A percentile compares a stretch with the other conserved stretches of the same genome.
phyloP scores from a whole-genome alignment of 2,329 filamentous ascomycete species.

The Leptographium galeiforme region DNA sequence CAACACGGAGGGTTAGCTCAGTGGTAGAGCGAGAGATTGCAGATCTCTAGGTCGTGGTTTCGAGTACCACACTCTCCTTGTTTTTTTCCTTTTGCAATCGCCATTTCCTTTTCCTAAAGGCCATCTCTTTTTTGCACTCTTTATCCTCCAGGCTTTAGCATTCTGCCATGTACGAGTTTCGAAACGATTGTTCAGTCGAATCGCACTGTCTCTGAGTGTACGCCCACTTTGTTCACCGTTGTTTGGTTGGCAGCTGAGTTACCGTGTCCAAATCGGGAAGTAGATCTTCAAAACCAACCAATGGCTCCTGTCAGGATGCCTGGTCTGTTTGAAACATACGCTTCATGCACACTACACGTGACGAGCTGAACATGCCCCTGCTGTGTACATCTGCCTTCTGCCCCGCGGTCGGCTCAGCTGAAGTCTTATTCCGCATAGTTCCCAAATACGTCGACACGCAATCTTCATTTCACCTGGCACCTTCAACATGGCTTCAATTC shows the following conservation, averaged over 20 bases:
- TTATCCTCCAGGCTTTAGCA: too few relatives aligned
- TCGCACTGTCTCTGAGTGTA: too few relatives aligned
- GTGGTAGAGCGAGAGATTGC: constrained; percentile 9
- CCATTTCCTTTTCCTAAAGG: neutral
- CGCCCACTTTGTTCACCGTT: too few relatives aligned
- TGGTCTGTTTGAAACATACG: too few relatives aligned
- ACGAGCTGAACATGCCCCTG: neutral
- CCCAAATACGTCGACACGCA: too few relatives aligned
- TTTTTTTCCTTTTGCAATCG: neutral
- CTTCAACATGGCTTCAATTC: neutral
- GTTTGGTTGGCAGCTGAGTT: too few relatives aligned
- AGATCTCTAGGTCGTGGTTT: constrained; percentile 9
- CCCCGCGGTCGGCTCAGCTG: neutral
- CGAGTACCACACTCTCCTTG: constrained; percentile 6
- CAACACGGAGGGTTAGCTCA: constrained; percentile 4
- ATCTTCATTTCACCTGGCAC: neutral
- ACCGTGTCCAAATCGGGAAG: neutral
- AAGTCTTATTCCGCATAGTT: neutral
- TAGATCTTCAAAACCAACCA: neutral
- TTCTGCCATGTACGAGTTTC: neutral
- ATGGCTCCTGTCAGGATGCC: neutral
- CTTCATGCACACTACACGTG: neutral
- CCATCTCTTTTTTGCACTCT: neutral
- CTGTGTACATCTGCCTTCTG: neutral
- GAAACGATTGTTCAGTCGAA: neutral